phyloP scores from a whole-genome alignment of 768 basidiomycete species.

The Neoboletus brunneissimus region DNA sequence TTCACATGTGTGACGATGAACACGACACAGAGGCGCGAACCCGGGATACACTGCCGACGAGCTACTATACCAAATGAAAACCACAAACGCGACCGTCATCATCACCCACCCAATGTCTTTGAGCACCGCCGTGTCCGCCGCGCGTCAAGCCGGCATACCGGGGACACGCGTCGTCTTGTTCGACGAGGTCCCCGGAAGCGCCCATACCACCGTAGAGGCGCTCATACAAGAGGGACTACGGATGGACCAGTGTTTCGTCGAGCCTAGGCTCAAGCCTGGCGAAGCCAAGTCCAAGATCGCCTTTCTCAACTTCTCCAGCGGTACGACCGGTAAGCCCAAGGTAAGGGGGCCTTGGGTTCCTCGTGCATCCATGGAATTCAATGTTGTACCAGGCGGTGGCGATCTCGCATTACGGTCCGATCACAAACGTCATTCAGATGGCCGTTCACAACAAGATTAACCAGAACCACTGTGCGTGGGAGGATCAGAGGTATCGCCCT shows the following conservation, averaged over 20 bases:
- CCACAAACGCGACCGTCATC: slow-evolving; percentile 27
- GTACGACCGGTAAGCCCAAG: slow-evolving; percentile 60
- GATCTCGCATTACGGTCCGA: slow-evolving; percentile 63
- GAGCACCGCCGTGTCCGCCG: slow-evolving; percentile 29
- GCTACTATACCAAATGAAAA: slow-evolving; percentile 32
- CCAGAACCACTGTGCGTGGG: slow-evolving; percentile 36
- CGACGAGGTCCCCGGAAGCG: slow-evolving; percentile 13
- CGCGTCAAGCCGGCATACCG: slow-evolving; percentile 29
- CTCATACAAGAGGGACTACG: slow-evolving; percentile 46
- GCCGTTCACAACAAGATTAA: slow-evolving; percentile 46
- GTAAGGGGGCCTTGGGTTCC: slow-evolving; percentile 1
- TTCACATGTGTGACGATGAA: neutral
- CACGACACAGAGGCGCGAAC: slow-evolving; percentile 30
- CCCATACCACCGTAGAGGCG: slow-evolving; percentile 40
- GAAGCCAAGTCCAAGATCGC: slow-evolving; percentile 63
- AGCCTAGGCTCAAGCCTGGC: slow-evolving; percentile 48
- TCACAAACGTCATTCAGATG: slow-evolving; percentile 63
- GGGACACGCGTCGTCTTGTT: slow-evolving; percentile 29
- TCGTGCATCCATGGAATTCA: neutral
- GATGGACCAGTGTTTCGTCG: slow-evolving; percentile 39
- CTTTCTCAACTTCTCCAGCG: slow-evolving; percentile 71
- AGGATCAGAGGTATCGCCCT: slow-evolving; percentile 42
- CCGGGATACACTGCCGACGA: slow-evolving; percentile 35
- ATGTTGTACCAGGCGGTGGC: slow-evolving; percentile 50
- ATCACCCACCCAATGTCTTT: slow-evolving; percentile 31